These are phyloP conservation scores for Ploettnerulaceae sp. DNA, from an alignment of 2,329 filamentous ascomycete species.

Conservation along the genomic window DNA sequence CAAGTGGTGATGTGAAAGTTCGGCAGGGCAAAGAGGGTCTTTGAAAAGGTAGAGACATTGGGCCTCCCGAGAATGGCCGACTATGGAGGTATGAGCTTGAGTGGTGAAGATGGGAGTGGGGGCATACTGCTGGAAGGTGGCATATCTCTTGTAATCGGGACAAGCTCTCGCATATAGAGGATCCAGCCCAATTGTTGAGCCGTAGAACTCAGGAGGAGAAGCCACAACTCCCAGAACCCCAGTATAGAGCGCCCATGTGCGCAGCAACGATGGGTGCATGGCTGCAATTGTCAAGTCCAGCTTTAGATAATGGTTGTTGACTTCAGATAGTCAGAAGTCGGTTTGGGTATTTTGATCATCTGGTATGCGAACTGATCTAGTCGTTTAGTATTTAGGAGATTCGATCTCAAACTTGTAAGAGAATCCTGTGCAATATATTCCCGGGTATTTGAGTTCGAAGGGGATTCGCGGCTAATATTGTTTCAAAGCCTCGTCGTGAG, in stretches of 20 bases:
- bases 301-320: constrained; percentile 2
- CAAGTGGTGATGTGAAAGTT: constrained; percentile 80
- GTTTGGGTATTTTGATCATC: constrained; percentile 1
- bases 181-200: background rate
- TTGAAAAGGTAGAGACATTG: constrained; percentile 78
- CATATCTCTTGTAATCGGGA: constrained; percentile 35
- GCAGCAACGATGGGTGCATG: constrained; percentile 12
- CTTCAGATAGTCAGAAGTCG: background rate
- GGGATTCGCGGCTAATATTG: background rate
- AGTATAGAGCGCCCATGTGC: constrained; percentile 19
- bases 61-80: constrained; percentile 72
- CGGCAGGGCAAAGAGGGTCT: constrained; percentile 76
- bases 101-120: background rate
- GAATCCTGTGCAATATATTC: background rate
- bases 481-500: constrained; percentile 7
- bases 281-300: background rate
- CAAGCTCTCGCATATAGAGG: constrained; percentile 27
- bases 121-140: constrained; percentile 29
- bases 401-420: background rate
- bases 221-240: constrained; percentile 6
- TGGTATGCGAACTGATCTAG: background rate
- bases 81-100: constrained; percentile 42
- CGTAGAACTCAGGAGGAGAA: constrained; percentile 2
- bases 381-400: background rate
- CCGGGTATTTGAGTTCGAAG: background rate